These are phyloP conservation scores for Sclerotinia nivalis DNA, from an alignment of 2,329 filamentous ascomycete species.

Conservation along the genomic window DNA sequence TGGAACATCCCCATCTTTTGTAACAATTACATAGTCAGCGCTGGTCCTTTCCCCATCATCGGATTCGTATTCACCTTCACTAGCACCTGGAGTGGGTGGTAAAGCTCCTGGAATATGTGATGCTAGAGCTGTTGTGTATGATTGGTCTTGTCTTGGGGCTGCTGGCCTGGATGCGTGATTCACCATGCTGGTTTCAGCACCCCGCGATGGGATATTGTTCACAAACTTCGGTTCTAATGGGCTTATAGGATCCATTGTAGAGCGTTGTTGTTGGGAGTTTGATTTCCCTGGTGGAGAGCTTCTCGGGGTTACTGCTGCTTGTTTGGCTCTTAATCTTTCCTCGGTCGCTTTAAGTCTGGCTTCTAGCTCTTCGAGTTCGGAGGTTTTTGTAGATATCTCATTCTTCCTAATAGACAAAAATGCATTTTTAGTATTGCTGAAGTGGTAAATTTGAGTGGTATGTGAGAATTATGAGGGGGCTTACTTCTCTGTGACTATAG, in stretches of 20 bases:
- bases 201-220: neutral
- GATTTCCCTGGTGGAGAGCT: neutral
- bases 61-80: slow-evolving; percentile 42
- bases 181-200: neutral
- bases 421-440: neutral
- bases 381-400: slow-evolving; percentile 69
- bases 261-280: neutral
- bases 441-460: slow-evolving; percentile 14
- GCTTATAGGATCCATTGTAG: slow-evolving; percentile 3
- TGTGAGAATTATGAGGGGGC: slow-evolving; percentile 7
- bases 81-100: slow-evolving; percentile 42
- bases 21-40: slow-evolving; percentile 32
- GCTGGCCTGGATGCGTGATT: slow-evolving; percentile 16
- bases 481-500: slow-evolving; percentile 79
- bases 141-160: slow-evolving; percentile 7
- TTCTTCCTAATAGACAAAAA: slow-evolving; percentile 63
- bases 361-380: slow-evolving; percentile 85
- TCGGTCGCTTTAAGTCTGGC: slow-evolving; percentile 83
- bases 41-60: slow-evolving; percentile 29
- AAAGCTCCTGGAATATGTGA: slow-evolving; percentile 36
- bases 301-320: slow-evolving; percentile 23
- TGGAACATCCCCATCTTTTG: slow-evolving; percentile 35
- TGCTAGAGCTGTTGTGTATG: slow-evolving; percentile 16
- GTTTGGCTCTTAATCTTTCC: slow-evolving; percentile 59
- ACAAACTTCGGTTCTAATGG: slow-evolving; percentile 22